Conservation (phyloP, 257 asterid genomes). For the Lycium barbarum region DNA sequence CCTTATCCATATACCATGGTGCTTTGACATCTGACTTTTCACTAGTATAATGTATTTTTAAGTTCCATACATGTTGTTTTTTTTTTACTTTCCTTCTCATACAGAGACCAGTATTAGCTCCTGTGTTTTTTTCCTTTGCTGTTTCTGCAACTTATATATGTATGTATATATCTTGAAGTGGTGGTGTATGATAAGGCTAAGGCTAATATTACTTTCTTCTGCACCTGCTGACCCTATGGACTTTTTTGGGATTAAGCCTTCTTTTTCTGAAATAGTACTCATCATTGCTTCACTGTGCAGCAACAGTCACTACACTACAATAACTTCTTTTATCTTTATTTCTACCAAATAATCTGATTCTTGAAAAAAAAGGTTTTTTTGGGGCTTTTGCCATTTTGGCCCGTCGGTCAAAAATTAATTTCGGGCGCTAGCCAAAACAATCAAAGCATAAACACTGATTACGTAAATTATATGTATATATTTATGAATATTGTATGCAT, state of each 20-base stretch:
- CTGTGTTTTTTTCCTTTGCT: slow-evolving; percentile 56
- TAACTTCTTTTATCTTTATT: neutral
- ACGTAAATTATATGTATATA: too few relatives aligned
- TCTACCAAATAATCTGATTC: slow-evolving; percentile 1
- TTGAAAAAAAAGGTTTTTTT: neutral
- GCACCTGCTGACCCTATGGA: slow-evolving; percentile 41
- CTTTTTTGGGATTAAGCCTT: slow-evolving; percentile 42
- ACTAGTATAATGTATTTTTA: slow-evolving; percentile 39
- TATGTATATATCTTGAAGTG: slow-evolving; percentile 17
- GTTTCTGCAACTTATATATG: slow-evolving; percentile 43
- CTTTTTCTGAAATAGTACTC: slow-evolving; percentile 42
- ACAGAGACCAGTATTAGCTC: slow-evolving; percentile 34
- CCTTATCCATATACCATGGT: slow-evolving; percentile 51
- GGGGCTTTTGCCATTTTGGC: too few relatives aligned
- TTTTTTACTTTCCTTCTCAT: slow-evolving; percentile 45
- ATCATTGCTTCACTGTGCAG: slow-evolving; percentile 73
- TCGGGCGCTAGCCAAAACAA: too few relatives aligned
- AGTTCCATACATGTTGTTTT: slow-evolving; percentile 44
- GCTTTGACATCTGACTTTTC: slow-evolving; percentile 47
- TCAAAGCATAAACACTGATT: too few relatives aligned
- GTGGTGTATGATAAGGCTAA: neutral
- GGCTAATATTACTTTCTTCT: slow-evolving; percentile 32
- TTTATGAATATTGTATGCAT: too few relatives aligned
- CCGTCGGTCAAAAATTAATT: too few relatives aligned
- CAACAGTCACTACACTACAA: slow-evolving; percentile 37